Evolutionary conservation across 164 flowering plant genomes (phyloP), one percentile per base, ranked within the genome.

Genomic region (Liriodendron chinense): DNA sequence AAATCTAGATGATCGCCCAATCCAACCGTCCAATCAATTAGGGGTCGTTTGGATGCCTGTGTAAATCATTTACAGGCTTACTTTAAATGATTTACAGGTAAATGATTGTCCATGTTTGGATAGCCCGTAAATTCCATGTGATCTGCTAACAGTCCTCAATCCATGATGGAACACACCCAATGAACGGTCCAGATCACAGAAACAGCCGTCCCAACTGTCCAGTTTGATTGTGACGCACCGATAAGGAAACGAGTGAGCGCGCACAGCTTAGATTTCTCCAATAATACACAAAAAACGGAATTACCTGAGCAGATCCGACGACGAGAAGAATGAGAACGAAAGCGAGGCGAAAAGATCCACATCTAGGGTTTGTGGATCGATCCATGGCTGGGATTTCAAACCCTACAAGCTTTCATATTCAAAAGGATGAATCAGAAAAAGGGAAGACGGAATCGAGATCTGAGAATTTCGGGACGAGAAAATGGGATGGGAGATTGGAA

Each of bases 321-420:
- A 78, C 26, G 26, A 78, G 23, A 7, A 80, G 57, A 8, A 75
- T 53, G 57, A 74, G 66, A 69, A 74, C 61, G 69, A 67, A 21
- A 28, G 25, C 67, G 53, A 20, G 47, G 9, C 24, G 16, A 47
- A 26, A 56, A 47, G 18, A 69, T 49, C 77, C 72, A 71, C 21
- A 23, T 74, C 78, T 66, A 66, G 73, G 75, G 78, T 25, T 64
- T 25, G 47, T n/a, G 4, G 68, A 23, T 47, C 34, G 56, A 75
- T 71, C 80, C 83, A 78, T 78, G 73, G 63, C n/a, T 61, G 24
- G 64, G 49, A 73, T 71, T 34, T 28, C 68, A 63, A 59, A 23
- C 76, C 76, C 69, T 50, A 68, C 43, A 67, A 67, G 47, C 16
- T 26, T 26, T 26, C 7, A 20, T 0, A 3, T 8, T n/a, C 9